Percentiles rank a stretch among this genome's conserved stretches.
Conservation (phyloP, 805 yeast species). For the Yarrowia deformans region DNA sequence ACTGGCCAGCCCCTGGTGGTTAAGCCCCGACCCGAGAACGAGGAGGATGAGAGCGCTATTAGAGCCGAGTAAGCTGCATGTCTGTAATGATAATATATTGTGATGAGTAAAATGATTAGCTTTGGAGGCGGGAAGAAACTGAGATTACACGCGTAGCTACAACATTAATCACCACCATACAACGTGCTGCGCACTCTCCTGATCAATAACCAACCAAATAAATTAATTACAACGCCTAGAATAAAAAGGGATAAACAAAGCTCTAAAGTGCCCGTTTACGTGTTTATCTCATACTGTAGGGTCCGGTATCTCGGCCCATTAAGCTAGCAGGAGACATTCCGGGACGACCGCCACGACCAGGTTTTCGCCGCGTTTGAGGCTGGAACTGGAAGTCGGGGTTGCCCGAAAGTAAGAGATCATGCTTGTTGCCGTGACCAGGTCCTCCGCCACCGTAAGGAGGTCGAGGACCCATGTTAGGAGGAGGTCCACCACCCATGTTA, state of each 20-base stretch:
- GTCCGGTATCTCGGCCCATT: slow-evolving; percentile 41
- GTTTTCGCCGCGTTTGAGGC: slow-evolving; percentile 24
- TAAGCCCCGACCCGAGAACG: slow-evolving; percentile 75
- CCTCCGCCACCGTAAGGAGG: slow-evolving; percentile 31
- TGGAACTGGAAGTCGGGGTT: slow-evolving; percentile 33
- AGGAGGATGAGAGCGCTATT: slow-evolving; percentile 45
- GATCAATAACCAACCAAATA: slow-evolving; percentile 27
- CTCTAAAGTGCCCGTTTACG: slow-evolving; percentile 15
- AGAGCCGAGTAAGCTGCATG: slow-evolving; percentile 40
- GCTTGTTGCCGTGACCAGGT: slow-evolving; percentile 16
- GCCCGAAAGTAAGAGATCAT: slow-evolving; percentile 24
- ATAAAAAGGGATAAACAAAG: slow-evolving; percentile 17
- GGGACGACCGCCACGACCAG: slow-evolving; percentile 13
- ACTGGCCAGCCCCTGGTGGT: slow-evolving; percentile 91
- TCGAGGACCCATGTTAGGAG: slow-evolving; percentile 34
- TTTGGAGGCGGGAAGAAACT: too few species aligned
- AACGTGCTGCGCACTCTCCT: neutral
- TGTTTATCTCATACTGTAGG: slow-evolving; percentile 41
- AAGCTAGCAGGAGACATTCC: slow-evolving; percentile 41
- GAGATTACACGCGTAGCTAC: too few species aligned
- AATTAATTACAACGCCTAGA: slow-evolving; percentile 37
- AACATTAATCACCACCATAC: too few species aligned
- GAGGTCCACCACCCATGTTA: slow-evolving; percentile 24
- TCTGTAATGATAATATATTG: slow-evolving; percentile 37
- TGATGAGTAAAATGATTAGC: slow-evolving; percentile 4